A percentile compares a stretch with the other conserved stretches of the same genome.
These are phyloP conservation scores for Arthrinium puccinioides DNA, from an alignment of 2,329 filamentous ascomycete genomes.

Conservation along the genomic window DNA sequence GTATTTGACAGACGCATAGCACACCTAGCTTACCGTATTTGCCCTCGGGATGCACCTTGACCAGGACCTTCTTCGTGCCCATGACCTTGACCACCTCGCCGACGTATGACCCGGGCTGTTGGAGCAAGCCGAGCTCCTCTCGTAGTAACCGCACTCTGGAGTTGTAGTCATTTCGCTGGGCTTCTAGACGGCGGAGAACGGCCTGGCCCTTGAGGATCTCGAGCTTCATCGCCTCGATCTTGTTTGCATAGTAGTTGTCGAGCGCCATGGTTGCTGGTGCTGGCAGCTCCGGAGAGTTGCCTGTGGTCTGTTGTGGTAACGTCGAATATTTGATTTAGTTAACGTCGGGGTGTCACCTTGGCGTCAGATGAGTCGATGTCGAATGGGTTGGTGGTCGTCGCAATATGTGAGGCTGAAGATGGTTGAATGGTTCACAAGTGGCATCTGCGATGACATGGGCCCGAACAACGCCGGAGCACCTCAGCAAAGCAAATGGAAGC, in stretches of 20 bases:
- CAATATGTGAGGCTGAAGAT: too few relatives aligned
- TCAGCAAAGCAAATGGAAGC: too few relatives aligned
- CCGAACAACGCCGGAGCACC: too few relatives aligned
- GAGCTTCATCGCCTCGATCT: conserved; percentile 99
- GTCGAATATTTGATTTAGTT: neutral
- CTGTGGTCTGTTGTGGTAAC: too few relatives aligned
- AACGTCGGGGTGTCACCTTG: too few relatives aligned
- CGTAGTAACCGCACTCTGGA: conserved; percentile 89
- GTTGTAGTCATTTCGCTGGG: conserved; percentile 99
- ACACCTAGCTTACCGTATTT: conserved; percentile 76
- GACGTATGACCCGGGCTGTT: conserved; percentile 96
- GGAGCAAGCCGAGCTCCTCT: conserved; percentile 90
- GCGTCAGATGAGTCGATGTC: neutral
- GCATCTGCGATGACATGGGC: too few relatives aligned
- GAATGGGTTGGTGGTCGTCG: too few relatives aligned
- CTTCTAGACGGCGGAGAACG: conserved; percentile 87
- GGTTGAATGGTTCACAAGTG: too few relatives aligned
- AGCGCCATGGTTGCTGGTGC: conserved; percentile 77
- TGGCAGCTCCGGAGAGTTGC: conserved; percentile 14
- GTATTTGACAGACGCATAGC: neutral
- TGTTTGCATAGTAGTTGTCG: conserved; percentile 99
- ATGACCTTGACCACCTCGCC: conserved; percentile 99
- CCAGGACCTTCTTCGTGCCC: conserved; percentile 97
- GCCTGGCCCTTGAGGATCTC: conserved; percentile 99
- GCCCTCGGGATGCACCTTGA: conserved; percentile 97